Evolutionary conservation across 1,284 basidiomycete genomes (phyloP).

Genomic region (Pulveroboletus sp.): DNA sequence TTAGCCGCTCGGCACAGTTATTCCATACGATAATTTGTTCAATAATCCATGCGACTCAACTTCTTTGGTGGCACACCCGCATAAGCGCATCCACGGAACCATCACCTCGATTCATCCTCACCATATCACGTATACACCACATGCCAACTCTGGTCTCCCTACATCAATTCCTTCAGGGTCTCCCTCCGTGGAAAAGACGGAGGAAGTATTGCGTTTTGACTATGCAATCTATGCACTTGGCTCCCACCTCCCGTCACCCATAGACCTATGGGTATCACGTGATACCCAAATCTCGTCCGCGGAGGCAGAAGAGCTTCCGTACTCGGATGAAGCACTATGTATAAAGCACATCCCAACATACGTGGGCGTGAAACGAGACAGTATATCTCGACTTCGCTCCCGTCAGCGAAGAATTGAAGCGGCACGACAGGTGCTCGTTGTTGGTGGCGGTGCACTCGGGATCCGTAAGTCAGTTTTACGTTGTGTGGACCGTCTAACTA

Average conservation of each 20-base stretch:
- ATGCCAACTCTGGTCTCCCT: conserved; percentile 38
- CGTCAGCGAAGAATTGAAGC: conserved; percentile 48
- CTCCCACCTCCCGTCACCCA: conserved; percentile 55
- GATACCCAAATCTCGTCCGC: not conserved
- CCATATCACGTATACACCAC: conserved; percentile 47
- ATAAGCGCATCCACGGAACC: conserved; percentile 47
- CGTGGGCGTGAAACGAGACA: conserved; percentile 49
- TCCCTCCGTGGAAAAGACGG: conserved; percentile 37
- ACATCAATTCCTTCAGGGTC: conserved; percentile 29
- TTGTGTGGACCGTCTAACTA: not conserved
- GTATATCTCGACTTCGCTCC: conserved; percentile 48
- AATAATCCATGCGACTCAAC: conserved; percentile 15
- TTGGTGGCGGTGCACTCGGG: conserved; percentile 64
- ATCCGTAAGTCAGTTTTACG: conserved; percentile 48
- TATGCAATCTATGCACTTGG: conserved; percentile 62
- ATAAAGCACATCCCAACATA: conserved; percentile 24
- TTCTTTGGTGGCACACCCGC: conserved; percentile 18
- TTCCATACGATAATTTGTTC: conserved; percentile 60
- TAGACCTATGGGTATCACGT: conserved; percentile 51
- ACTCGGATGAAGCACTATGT: not conserved
- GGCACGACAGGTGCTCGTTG: conserved; percentile 51
- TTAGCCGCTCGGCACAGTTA: conserved; percentile 43
- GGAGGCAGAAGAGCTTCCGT: not conserved
- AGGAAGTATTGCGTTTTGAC: conserved; percentile 45
- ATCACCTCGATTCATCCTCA: conserved; percentile 47